Evolutionary conservation across 345 rosid species (phyloP).

Genomic region (Mangifera indica): DNA sequence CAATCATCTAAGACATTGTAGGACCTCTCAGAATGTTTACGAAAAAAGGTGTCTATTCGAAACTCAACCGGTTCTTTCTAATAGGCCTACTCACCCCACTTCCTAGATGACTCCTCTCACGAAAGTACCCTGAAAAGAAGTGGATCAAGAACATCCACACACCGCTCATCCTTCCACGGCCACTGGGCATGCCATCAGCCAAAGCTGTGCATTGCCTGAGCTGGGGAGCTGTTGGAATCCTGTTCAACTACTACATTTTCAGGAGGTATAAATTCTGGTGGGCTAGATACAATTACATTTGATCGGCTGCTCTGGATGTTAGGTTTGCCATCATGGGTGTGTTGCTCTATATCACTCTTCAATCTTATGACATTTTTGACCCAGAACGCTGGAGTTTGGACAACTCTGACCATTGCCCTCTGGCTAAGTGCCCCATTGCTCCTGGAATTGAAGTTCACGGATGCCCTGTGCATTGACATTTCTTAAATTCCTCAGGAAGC

Average conservation of each 20-base stretch:
- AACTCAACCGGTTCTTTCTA: constrained; percentile 54
- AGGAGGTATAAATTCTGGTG: constrained; percentile 63
- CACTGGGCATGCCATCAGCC: constrained; percentile 53
- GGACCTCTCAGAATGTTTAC: constrained; percentile 51
- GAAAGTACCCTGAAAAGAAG: constrained; percentile 28
- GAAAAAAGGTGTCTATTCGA: constrained; percentile 36
- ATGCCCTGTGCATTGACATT: constrained; percentile 41
- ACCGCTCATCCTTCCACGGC: constrained; percentile 57
- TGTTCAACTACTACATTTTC: constrained; percentile 66
- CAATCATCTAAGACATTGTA: constrained; percentile 59
- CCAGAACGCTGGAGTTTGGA: constrained; percentile 72
- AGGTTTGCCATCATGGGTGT: constrained; percentile 73
- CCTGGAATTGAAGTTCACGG: constrained; percentile 47
- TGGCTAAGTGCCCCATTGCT: constrained; percentile 52
- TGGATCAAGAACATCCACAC: constrained; percentile 53
- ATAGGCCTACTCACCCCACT: constrained; percentile 44
- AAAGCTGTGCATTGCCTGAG: constrained; percentile 53
- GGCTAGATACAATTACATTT: constrained; percentile 65
- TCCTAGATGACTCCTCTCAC: constrained; percentile 35
- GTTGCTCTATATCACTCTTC: constrained; percentile 58
- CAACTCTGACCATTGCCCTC: constrained; percentile 51
- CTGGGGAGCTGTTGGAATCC: constrained; percentile 60
- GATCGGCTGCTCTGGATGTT: constrained; percentile 77
- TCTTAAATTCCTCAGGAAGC: not conserved
- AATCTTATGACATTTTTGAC: constrained; percentile 45